A percentile compares a stretch with the other conserved stretches of the same genome.
Evolutionary conservation across 345 rosid species (phyloP).

Genomic region (Brassica napus): Da-Ae NC_063451.1:23664001-23664500

Average conservation of each 20-base stretch:
- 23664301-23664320: background rate
- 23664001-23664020: too few relatives aligned
- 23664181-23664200: background rate
- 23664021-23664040: background rate
- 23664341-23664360: background rate
- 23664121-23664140: too few relatives aligned
- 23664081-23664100: too few relatives aligned
- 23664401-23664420: conserved; percentile 29
- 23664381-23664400: background rate
- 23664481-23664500: background rate
- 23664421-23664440: conserved; percentile 2
- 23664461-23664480: conserved; percentile 31
- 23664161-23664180: too few relatives aligned
- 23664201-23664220: background rate
- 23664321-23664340: background rate
- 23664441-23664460: background rate
- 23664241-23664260: background rate
- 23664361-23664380: background rate
- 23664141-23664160: too few relatives aligned
- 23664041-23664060: background rate
- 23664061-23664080: too few relatives aligned
- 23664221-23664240: background rate
- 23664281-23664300: background rate
- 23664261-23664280: background rate
- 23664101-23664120: too few relatives aligned